Conservation (phyloP, 2,329 filamentous ascomycete species). For the Colletotrichum limetticola region DNA sequence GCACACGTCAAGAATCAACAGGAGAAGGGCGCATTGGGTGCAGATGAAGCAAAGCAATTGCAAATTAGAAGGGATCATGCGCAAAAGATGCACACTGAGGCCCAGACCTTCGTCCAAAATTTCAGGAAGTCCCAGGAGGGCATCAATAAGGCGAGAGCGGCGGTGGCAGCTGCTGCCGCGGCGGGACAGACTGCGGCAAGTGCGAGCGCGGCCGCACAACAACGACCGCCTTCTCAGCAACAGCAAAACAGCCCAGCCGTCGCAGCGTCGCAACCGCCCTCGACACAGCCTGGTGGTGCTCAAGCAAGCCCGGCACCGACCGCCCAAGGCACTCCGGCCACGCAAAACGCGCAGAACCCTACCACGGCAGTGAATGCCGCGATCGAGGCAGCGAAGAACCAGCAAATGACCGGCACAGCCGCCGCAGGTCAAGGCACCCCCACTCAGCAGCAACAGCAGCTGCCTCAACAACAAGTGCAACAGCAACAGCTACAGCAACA, state of each 20-base stretch:
- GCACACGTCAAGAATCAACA: conserved; percentile 53
- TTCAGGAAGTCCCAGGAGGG: conserved; percentile 58
- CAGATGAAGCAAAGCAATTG: conserved; percentile 59
- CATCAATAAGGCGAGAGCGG: conserved; percentile 39
- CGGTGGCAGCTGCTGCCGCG: conserved; percentile 38
- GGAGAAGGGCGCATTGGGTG: conserved; percentile 52
- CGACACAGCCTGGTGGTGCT: conserved; percentile 34
- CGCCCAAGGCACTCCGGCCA: not conserved
- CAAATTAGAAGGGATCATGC: conserved; percentile 56
- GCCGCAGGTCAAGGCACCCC: conserved; percentile 42
- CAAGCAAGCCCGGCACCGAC: conserved; percentile 10
- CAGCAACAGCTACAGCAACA: conserved; percentile 40
- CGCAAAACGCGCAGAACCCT: conserved; percentile 42
- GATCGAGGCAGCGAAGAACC: conserved; percentile 58
- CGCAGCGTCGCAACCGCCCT: conserved; percentile 32
- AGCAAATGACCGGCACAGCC: conserved; percentile 44
- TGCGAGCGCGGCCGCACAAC: conserved; percentile 23
- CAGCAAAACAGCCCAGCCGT: conserved; percentile 34
- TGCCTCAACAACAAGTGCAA: conserved; percentile 32
- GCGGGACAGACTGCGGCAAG: conserved; percentile 28
- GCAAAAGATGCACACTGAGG: conserved; percentile 57
- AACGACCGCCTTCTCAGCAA: conserved; percentile 30
- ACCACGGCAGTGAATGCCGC: conserved; percentile 55
- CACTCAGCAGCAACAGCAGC: conserved; percentile 34
- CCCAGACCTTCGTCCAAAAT: conserved; percentile 58